Conservation (phyloP, 768 basidiomycete genomes). For the Trametes cingulata region DNA sequence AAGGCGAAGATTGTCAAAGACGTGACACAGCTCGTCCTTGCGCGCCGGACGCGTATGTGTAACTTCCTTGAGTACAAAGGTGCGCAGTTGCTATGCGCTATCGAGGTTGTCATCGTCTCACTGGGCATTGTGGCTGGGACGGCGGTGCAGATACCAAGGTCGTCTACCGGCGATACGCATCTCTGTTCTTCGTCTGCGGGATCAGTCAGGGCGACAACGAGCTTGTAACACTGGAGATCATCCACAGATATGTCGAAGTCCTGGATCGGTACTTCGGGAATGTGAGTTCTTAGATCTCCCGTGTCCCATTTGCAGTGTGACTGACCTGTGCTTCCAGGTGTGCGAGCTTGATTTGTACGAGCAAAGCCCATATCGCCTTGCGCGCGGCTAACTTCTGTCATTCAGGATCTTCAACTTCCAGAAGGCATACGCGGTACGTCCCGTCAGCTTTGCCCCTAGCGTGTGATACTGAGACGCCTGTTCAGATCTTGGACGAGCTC, state of each 20-base stretch:
- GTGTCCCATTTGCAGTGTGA: neutral
- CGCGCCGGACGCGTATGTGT: slow-evolving; percentile 87
- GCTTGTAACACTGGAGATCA: slow-evolving; percentile 86
- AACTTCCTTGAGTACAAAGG: slow-evolving; percentile 98
- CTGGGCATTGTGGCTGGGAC: slow-evolving; percentile 24
- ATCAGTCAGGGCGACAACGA: slow-evolving; percentile 88
- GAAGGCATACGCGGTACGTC: slow-evolving; percentile 82
- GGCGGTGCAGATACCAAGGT: slow-evolving; percentile 68
- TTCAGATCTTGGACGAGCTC: slow-evolving; percentile 85
- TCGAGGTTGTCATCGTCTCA: neutral
- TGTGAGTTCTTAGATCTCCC: too few species aligned
- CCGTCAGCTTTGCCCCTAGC: neutral
- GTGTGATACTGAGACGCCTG: neutral
- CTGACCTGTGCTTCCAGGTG: slow-evolving; percentile 47
- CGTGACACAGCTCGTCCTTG: slow-evolving; percentile 89
- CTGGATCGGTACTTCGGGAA: slow-evolving; percentile 85
- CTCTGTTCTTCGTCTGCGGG: slow-evolving; percentile 91
- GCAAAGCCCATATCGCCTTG: neutral
- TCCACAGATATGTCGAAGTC: slow-evolving; percentile 94
- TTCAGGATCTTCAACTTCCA: slow-evolving; percentile 95
- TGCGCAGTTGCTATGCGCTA: slow-evolving; percentile 33
- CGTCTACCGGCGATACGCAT: slow-evolving; percentile 94
- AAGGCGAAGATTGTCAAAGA: slow-evolving; percentile 95
- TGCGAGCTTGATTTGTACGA: slow-evolving; percentile 90
- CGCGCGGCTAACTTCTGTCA: neutral